Evolutionary conservation across 495 filamentous ascomycete species (phyloP), one percentile per base, ranked within the genome.

Genomic region (Trichocladium uniseriatum): DNA sequence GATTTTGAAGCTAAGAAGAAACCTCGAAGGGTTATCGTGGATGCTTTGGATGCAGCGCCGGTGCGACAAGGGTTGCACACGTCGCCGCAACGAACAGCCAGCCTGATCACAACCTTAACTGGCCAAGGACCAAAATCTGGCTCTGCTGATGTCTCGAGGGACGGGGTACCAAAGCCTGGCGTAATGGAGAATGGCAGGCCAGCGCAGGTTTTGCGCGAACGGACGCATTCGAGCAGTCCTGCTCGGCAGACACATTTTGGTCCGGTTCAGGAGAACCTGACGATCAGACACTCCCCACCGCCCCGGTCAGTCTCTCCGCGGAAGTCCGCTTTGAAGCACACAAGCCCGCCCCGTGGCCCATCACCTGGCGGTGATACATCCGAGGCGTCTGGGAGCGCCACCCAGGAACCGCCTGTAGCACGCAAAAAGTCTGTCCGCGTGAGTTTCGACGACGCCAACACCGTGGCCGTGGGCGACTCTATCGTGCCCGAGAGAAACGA

Each of bases 311-410:
- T 86, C 1, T 95, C 89, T 0, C 89, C 89, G 20, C 81, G 78
- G 5, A 95, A 95, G 60, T 91, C 89, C 13, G 89, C 89, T 0
- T 55, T 95, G 56, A 95, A 95, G 55, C 73, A 79, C 37, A 69
- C 52, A 19, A 70, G 80, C 18, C 76, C 84, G 5, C 67, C 61
- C 14, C 72, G 76, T 3, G 65, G 74, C 34, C 50, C 60, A 1
- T 71, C 71, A 5, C 68, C 69, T n/a, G 65, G 69, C 20, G 68
- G 69, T 34, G 63, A 69, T 24, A 50, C 58, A 6, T 71, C 69
- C 6, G 71, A 73, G 49, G 54, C 60, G 4, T 70, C 71, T 2
- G 38, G 28, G 10, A 42, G 55, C 11, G 34, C 44, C 18, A 49
- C 52, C 24, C 51, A 88, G 19, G 86, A 89, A 20, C 69, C 71